Base-by-base conservation (phyloP, 2,329 filamentous ascomycete species). In the Nothophaeocryptopus gaeumannii region DNA sequence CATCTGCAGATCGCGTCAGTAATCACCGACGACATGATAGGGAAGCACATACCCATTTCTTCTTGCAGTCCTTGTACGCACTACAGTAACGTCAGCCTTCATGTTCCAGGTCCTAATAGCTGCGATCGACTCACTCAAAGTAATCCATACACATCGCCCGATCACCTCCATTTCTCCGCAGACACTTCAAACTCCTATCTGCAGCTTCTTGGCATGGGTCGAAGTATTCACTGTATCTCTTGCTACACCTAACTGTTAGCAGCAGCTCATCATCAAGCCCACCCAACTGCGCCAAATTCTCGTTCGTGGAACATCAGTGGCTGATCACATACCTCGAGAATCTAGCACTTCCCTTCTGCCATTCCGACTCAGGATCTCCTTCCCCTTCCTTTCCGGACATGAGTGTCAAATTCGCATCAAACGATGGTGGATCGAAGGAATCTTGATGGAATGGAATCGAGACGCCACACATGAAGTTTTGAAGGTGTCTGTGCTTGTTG, bases 141-240 rank as follows among this genome's bases (percentile, higher is more conserved):
- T 95, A 97, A 70, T 97, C 92, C 58, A 80, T 78, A 67, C 93
- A 99, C 86, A 97, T 87, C n/a, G 84, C 77, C 58, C 84, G 81
- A 67, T 97, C 89, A 11, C 88, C 91, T 15, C 80, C 84, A 68
- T 99, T 99, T 15, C 93, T 82, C 67, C 90, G 85, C 65, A 99
- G 74, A 65, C 93, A 99, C 68, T 83, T 85, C 60, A 96, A 84
- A 71, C 91, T 96, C 65, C 81, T 81, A 59, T 86, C 77, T 7
- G 93, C 92, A 5, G 89, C 89, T 63, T 96, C 92, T 69, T 97
- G 92, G 71, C 93, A 99, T 2, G 93, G 93, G 64, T 99, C 93
- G 69, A 88, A 89, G 73, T 86, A 97, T 68, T 96, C 85, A 76
- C 90, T 96, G 65, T 85, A 82, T 47, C 78, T 80, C 77, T 97